phyloP scores from a whole-genome alignment of 2,329 filamentous ascomycete species.

The Xylariaceae sp. region DNA sequence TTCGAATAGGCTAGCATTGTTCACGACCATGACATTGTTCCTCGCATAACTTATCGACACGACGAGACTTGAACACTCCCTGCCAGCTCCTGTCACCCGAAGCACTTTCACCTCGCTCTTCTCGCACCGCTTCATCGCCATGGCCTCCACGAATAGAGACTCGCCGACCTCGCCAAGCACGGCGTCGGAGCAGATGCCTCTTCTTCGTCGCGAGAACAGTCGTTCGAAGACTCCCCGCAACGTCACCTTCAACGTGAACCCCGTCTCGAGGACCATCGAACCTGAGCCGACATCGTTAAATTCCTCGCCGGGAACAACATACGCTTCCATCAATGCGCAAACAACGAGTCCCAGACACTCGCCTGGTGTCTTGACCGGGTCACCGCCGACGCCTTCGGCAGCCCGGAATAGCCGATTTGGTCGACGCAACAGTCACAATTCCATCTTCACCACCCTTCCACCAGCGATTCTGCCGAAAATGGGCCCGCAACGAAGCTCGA shows the following conservation, averaged over 20 bases:
- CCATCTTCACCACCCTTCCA: constrained; percentile 43
- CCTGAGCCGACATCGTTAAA: constrained; percentile 38
- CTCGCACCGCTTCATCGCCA: constrained; percentile 9
- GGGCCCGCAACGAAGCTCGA: constrained; percentile 89
- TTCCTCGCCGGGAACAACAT: constrained; percentile 28
- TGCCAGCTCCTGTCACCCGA: not conserved
- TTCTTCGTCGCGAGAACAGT: constrained; percentile 29
- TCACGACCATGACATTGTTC: not conserved
- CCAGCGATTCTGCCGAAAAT: constrained; percentile 58
- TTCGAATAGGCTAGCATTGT: not conserved
- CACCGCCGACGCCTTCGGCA: constrained; percentile 54
- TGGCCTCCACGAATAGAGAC: constrained; percentile 25
- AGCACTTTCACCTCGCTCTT: not conserved
- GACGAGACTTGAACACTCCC: not conserved
- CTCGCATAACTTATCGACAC: not conserved
- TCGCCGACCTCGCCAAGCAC: constrained; percentile 22
- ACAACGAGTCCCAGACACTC: constrained; percentile 30
- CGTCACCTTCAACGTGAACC: constrained; percentile 73
- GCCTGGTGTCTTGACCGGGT: constrained; percentile 29
- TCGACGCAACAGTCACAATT: constrained; percentile 76
- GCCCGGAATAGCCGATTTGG: constrained; percentile 81
- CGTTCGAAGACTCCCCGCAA: constrained; percentile 51
- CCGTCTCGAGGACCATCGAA: constrained; percentile 57
- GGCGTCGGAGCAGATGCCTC: constrained; percentile 30
- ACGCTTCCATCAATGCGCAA: constrained; percentile 32